Conservation (phyloP, 192 early-diverging fungal genomes). For the Dissophora ornata region DNA sequence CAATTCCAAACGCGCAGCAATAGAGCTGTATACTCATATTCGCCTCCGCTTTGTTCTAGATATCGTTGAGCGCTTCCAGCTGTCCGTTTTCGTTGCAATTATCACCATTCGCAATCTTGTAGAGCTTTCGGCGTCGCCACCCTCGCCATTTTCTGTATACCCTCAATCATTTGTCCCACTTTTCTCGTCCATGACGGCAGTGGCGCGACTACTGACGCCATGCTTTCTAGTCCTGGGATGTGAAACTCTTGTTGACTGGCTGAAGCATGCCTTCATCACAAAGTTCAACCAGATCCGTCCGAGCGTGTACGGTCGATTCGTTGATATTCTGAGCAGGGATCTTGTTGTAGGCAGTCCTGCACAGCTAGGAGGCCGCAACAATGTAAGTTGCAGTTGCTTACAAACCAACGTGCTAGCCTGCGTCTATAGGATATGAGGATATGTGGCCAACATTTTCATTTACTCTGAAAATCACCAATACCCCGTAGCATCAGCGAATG, state of each 20-base stretch:
- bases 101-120: slow-evolving; percentile 92
- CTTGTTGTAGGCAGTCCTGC: slow-evolving; percentile 72
- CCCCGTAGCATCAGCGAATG: slow-evolving; percentile 56
- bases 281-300: slow-evolving; percentile 96
- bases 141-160: slow-evolving; percentile 68
- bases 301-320: slow-evolving; percentile 86
- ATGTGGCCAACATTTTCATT: no score
- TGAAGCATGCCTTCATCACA: slow-evolving; percentile 98
- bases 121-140: slow-evolving; percentile 81
- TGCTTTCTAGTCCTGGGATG: slow-evolving; percentile 87
- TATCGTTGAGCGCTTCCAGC: slow-evolving; percentile 96
- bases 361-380: slow-evolving; percentile 50
- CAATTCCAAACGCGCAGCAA: no score
- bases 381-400: no score
- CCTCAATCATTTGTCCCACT: slow-evolving; percentile 72
- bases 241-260: slow-evolving; percentile 95
- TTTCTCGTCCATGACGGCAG: slow-evolving; percentile 70
- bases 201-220: slow-evolving; percentile 80
- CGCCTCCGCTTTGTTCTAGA: no score
- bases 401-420: no score
- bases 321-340: slow-evolving; percentile 90
- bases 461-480: no score
- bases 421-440: no score
- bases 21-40: no score
- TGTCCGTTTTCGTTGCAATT: slow-evolving; percentile 86